Conservation (phyloP, 768 basidiomycete species). For the Phylloporus scabripes region DNA sequence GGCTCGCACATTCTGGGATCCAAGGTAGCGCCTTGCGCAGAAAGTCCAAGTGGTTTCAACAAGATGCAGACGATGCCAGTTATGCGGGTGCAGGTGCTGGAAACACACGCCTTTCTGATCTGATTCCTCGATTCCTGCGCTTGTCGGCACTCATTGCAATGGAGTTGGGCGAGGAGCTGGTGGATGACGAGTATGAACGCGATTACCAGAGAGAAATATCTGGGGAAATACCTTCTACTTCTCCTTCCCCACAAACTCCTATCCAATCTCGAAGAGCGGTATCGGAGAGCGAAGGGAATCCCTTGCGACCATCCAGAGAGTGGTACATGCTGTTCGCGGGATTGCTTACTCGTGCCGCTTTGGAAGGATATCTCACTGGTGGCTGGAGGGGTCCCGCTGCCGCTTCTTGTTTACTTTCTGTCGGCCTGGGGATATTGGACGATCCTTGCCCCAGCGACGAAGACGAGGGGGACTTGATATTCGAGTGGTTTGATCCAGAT, state of each 20-base stretch:
- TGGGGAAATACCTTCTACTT: slow-evolving; percentile 9
- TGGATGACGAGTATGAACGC: slow-evolving; percentile 45
- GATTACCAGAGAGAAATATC: slow-evolving; percentile 27
- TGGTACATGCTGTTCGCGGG: slow-evolving; percentile 82
- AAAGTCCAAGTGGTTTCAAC: slow-evolving; percentile 28
- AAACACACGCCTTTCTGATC: slow-evolving; percentile 59
- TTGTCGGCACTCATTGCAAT: slow-evolving; percentile 74
- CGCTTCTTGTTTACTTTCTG: slow-evolving; percentile 63
- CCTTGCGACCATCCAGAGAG: slow-evolving; percentile 61
- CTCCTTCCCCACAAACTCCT: slow-evolving; percentile 12
- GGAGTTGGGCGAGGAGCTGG: slow-evolving; percentile 68
- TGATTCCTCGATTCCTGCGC: slow-evolving; percentile 67
- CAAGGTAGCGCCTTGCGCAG: slow-evolving; percentile 58
- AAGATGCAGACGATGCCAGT: slow-evolving; percentile 22
- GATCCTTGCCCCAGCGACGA: slow-evolving; percentile 23
- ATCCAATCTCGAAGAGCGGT: slow-evolving; percentile 20
- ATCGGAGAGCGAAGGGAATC: slow-evolving; percentile 39
- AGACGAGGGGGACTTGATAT: slow-evolving; percentile 36
- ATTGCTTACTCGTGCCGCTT: slow-evolving; percentile 72
- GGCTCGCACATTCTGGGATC: slow-evolving; percentile 52
- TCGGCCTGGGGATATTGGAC: slow-evolving; percentile 53
- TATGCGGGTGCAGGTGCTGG: slow-evolving; percentile 39
- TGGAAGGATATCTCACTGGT: slow-evolving; percentile 80
- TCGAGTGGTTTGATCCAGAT: slow-evolving; percentile 66
- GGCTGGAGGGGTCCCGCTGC: slow-evolving; percentile 74